Conservation (phyloP, 768 basidiomycete species). For the Leccinellum albellum region DNA sequence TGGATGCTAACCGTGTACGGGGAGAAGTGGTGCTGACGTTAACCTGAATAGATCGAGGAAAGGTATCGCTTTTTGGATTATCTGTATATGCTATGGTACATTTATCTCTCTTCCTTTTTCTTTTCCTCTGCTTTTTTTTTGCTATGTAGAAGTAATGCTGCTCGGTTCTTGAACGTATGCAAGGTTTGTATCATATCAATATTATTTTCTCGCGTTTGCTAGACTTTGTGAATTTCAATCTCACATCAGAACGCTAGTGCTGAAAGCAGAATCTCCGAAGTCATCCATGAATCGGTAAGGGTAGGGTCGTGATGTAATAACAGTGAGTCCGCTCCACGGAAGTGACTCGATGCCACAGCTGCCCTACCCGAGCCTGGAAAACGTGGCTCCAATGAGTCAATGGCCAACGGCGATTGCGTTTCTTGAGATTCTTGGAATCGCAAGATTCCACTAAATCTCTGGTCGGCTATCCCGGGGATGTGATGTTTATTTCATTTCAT, state of each 20-base stretch:
- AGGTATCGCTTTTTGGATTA: not conserved
- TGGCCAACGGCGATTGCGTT: not conserved
- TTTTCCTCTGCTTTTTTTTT: slow-evolving; percentile 6
- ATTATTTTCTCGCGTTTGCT: not conserved
- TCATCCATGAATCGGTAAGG: too few relatives aligned
- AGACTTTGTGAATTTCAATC: not conserved
- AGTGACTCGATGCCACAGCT: not conserved
- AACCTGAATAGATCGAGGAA: not conserved
- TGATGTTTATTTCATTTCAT: not conserved
- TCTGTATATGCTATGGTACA: slow-evolving; percentile 15
- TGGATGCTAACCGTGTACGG: not conserved
- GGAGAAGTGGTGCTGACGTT: not conserved
- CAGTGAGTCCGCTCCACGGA: not conserved
- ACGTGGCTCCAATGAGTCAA: not conserved
- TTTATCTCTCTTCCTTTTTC: not conserved
- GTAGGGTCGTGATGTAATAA: not conserved
- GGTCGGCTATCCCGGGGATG: not conserved
- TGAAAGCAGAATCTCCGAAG: not conserved
- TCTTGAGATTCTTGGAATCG: not conserved
- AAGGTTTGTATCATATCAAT: not conserved
- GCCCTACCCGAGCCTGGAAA: not conserved
- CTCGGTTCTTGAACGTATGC: not conserved
- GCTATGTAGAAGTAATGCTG: slow-evolving; percentile 12
- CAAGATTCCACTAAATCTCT: not conserved
- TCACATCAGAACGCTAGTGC: not conserved